Percentiles rank a stretch among this genome's conserved stretches.
These are phyloP conservation scores for Solanum okadae DNA, from an alignment of 257 asterid species.

Conservation along the genomic window DNA sequence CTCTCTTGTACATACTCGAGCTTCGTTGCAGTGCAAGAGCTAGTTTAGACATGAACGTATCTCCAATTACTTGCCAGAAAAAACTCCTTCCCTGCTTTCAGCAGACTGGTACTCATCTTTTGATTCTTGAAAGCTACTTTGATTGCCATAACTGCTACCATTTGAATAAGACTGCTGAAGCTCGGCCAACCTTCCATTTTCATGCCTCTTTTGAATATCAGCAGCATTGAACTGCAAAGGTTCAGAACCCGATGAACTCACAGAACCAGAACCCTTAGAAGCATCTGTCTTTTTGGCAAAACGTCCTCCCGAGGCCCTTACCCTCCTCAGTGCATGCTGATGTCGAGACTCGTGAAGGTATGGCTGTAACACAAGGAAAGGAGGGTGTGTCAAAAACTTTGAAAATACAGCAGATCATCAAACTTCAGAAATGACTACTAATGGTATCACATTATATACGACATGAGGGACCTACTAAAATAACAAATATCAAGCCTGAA, in stretches of 20 bases:
- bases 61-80: conserved; percentile 19
- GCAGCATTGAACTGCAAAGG: conserved; percentile 16
- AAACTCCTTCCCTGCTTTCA: conserved; percentile 13
- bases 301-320: conserved; percentile 80
- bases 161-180: conserved; percentile 8
- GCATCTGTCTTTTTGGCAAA: conserved; percentile 58
- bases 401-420: neutral
- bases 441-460: neutral
- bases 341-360: conserved; percentile 90
- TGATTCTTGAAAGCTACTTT: conserved; percentile 26
- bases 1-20: neutral
- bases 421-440: neutral
- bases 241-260: conserved; percentile 29
- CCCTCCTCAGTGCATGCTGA: conserved; percentile 86
- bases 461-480: neutral
- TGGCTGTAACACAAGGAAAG: conserved; percentile 36
- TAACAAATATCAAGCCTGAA: neutral
- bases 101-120: conserved; percentile 13
- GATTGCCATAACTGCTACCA: conserved; percentile 20
- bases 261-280: conserved; percentile 25
- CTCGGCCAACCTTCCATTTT: conserved; percentile 15
- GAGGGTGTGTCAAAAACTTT: neutral
- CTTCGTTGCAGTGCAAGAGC: conserved; percentile 20
- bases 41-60: conserved; percentile 5
- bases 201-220: neutral